A percentile compares a stretch with the other conserved stretches of the same genome.
These are phyloP conservation scores for Auxenochlorella protothecoides DNA, from an alignment of 139 green algal genomes.

Conservation along the genomic window DNA sequence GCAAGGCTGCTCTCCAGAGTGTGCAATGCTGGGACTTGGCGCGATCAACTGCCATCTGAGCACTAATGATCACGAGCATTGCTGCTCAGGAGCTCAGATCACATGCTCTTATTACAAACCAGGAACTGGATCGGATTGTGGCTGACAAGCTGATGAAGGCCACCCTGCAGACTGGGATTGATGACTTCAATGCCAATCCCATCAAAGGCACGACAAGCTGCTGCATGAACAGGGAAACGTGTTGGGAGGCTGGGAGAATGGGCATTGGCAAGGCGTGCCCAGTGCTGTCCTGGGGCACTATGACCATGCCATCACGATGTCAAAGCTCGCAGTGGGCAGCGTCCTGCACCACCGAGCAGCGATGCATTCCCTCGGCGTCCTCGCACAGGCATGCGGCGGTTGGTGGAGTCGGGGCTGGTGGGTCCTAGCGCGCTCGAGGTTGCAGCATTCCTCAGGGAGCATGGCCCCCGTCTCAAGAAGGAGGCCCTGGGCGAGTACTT, in stretches of 20 bases:
- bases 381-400: too few species aligned
- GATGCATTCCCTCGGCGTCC: too few species aligned
- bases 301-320: too few species aligned
- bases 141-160: slow-evolving; percentile 64
- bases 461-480: slow-evolving; percentile 53
- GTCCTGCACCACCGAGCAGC: neutral
- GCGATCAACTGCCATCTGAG: too few species aligned
- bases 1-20: too few species aligned
- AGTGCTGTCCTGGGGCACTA: too few species aligned
- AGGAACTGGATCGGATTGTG: slow-evolving; percentile 55
- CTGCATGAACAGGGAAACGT: too few species aligned
- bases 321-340: neutral
- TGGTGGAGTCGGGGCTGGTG: neutral
- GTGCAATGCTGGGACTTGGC: too few species aligned
- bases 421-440: slow-evolving; percentile 5
- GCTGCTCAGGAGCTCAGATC: neutral
- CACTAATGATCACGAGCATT: too few species aligned
- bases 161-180: slow-evolving; percentile 44
- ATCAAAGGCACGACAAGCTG: slow-evolving; percentile 7
- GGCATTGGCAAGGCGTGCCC: too few species aligned
- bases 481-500: slow-evolving; percentile 68
- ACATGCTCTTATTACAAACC: neutral
- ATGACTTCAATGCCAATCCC: slow-evolving; percentile 61
- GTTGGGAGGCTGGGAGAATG: too few species aligned
- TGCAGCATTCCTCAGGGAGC: slow-evolving; percentile 52